Conservation (phyloP, 2,329 filamentous ascomycete genomes). For the Cordyceps militaris region DNA sequence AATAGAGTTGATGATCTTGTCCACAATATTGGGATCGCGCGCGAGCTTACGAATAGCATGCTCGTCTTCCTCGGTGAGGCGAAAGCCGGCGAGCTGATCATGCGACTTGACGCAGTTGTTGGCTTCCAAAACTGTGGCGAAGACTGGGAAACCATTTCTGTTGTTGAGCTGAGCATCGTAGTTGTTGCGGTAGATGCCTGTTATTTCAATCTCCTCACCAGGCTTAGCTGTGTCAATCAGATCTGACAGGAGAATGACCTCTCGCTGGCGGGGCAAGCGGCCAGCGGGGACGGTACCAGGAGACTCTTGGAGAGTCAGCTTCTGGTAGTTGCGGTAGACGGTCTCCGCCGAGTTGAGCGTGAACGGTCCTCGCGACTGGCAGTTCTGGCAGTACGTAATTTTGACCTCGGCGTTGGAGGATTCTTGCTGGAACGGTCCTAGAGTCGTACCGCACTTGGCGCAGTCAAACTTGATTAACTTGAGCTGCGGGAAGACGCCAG, state of each 20-base stretch:
- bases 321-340: constrained; percentile 97
- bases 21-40: constrained; percentile 82
- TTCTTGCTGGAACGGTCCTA: constrained; percentile 96
- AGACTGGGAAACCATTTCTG: constrained; percentile 96
- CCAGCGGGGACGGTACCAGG: constrained; percentile 95
- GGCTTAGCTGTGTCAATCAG: constrained; percentile 95
- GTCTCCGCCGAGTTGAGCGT: constrained; percentile 96
- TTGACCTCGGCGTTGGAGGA: constrained; percentile 95
- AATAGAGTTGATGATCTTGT: constrained; percentile 88
- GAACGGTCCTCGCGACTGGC: constrained; percentile 91
- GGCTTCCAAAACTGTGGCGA: constrained; percentile 93
- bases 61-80: constrained; percentile 91
- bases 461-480: constrained; percentile 99
- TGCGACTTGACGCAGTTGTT: constrained; percentile 97
- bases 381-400: constrained; percentile 93
- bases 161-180: constrained; percentile 98
- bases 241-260: constrained; percentile 94
- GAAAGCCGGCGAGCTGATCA: constrained; percentile 94
- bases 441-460: constrained; percentile 80
- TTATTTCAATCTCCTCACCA: constrained; percentile 95
- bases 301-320: constrained; percentile 92
- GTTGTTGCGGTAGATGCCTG: constrained; percentile 95
- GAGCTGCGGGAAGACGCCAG: constrained; percentile 92
- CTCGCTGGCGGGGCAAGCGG: constrained; percentile 83
- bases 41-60: constrained; percentile 81